Conservation (phyloP, 2,329 filamentous ascomycete species). For the Aquanectria penicillioides region DNA sequence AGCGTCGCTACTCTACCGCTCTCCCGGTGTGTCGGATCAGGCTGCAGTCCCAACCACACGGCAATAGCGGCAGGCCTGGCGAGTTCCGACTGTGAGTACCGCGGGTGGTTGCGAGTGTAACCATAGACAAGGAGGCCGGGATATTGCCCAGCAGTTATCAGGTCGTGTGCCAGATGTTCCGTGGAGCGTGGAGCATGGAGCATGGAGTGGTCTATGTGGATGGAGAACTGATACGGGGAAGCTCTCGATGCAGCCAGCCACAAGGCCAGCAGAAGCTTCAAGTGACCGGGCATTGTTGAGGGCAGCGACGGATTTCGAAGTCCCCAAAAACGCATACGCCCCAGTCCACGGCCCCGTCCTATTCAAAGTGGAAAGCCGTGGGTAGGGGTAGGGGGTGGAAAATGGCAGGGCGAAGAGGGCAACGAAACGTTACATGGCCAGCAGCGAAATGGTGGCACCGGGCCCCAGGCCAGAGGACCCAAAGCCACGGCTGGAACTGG, state of each 20-base stretch:
- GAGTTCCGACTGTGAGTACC: neutral
- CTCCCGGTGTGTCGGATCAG: neutral
- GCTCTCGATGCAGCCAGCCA: neutral
- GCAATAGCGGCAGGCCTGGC: neutral
- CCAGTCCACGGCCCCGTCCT: too few species aligned
- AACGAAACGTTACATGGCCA: constrained; percentile 21
- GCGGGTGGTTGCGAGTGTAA: neutral
- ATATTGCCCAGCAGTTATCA: neutral
- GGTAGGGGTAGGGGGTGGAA: neutral
- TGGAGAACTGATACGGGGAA: neutral
- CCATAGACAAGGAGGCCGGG: neutral
- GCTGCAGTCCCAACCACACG: neutral
- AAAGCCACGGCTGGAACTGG: too few species aligned
- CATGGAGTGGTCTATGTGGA: too few species aligned
- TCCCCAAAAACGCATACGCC: neutral
- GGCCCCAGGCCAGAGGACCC: neutral
- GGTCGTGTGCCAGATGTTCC: neutral
- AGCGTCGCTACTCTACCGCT: neutral
- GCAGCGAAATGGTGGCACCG: constrained; percentile 3
- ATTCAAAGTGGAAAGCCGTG: constrained; percentile 1
- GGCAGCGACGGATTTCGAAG: neutral
- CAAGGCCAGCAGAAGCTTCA: neutral
- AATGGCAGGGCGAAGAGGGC: neutral
- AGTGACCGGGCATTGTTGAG: neutral
- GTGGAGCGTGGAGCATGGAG: neutral